Percentiles rank a stretch among this genome's conserved stretches.
These are phyloP conservation scores for Ceratocystis smalleyi DNA, from an alignment of 2,329 filamentous ascomycete genomes.

Conservation along the genomic window DNA sequence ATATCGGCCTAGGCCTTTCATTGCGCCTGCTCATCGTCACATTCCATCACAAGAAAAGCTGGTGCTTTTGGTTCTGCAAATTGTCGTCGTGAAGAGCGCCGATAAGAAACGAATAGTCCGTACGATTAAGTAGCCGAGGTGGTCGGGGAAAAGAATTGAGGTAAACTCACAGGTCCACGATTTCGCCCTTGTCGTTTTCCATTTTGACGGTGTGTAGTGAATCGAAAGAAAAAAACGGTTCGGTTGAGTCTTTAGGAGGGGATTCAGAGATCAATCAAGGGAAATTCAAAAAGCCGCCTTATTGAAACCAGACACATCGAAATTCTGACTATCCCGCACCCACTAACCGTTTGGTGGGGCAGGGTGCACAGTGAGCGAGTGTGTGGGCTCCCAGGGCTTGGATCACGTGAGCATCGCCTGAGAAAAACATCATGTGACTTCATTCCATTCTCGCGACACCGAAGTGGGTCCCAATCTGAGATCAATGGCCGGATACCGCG, in stretches of 20 bases:
- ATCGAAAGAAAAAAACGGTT: slow-evolving; percentile 17
- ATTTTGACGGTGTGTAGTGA: slow-evolving; percentile 44
- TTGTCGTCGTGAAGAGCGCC: background rate
- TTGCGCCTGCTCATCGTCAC: background rate
- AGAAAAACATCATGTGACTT: background rate
- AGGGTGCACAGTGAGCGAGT: slow-evolving; percentile 14
- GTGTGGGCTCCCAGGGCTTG: slow-evolving; percentile 16
- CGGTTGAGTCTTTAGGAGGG: slow-evolving; percentile 15
- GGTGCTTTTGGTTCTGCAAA: background rate
- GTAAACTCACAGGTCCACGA: slow-evolving; percentile 83
- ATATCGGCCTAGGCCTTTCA: background rate
- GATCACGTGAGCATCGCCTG: slow-evolving; percentile 1
- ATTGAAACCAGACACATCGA: slow-evolving; percentile 14
- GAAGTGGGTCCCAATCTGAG: background rate
- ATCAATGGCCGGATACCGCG: background rate
- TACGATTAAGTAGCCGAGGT: background rate
- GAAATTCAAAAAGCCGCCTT: slow-evolving; percentile 17
- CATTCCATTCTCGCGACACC: slow-evolving; percentile 9
- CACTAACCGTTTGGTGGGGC: slow-evolving; percentile 15
- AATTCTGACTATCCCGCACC: slow-evolving; percentile 13
- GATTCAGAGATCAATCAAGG: slow-evolving; percentile 17
- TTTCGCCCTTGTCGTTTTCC: slow-evolving; percentile 99
- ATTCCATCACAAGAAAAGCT: background rate
- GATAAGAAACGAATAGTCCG: background rate
- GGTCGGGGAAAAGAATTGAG: background rate